These are phyloP conservation scores for Starmerella geochares DNA, from an alignment of 805 yeast genomes.

Conservation along the genomic window DNA sequence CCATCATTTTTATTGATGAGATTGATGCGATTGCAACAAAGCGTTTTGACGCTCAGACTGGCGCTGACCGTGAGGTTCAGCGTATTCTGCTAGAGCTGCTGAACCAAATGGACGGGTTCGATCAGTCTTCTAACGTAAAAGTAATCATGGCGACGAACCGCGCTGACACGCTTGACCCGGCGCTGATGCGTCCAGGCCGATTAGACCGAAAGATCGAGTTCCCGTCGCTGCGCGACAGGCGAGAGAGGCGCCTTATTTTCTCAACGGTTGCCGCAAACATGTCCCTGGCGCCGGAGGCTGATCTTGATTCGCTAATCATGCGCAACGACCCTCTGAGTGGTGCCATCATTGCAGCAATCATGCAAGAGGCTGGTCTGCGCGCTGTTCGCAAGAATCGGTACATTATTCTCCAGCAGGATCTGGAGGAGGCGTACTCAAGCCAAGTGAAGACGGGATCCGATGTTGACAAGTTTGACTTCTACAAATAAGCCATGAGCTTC, in stretches of 20 bases:
- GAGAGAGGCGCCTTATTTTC: constrained; percentile 94
- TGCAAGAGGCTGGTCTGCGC: constrained; percentile 99
- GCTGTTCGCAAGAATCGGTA: constrained; percentile 98
- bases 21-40: constrained; percentile 98
- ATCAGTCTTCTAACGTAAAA: constrained; percentile 87
- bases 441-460: constrained; percentile 95
- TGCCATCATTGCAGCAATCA: constrained; percentile 91
- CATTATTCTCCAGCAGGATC: constrained; percentile 87
- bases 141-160: constrained; percentile 99
- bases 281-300: constrained; percentile 97
- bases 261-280: constrained; percentile 92
- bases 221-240: constrained; percentile 89
- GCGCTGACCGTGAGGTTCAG: constrained; percentile 99
- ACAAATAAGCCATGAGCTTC: constrained; percentile 43
- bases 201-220: constrained; percentile 96
- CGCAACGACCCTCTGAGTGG: constrained; percentile 97
- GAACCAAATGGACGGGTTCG: constrained; percentile 99
- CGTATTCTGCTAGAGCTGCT: constrained; percentile 89
- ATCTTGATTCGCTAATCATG: constrained; percentile 83
- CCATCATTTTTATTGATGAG: constrained; percentile 95
- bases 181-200: constrained; percentile 95
- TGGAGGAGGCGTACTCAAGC: constrained; percentile 94
- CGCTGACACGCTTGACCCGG: constrained; percentile 98
- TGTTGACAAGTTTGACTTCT: constrained; percentile 95
- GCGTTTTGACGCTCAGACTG: constrained; percentile 98